Base-by-base conservation (phyloP, 202 grass and related monocot genomes). In the Miscanthus sacchariflorus region DNA sequence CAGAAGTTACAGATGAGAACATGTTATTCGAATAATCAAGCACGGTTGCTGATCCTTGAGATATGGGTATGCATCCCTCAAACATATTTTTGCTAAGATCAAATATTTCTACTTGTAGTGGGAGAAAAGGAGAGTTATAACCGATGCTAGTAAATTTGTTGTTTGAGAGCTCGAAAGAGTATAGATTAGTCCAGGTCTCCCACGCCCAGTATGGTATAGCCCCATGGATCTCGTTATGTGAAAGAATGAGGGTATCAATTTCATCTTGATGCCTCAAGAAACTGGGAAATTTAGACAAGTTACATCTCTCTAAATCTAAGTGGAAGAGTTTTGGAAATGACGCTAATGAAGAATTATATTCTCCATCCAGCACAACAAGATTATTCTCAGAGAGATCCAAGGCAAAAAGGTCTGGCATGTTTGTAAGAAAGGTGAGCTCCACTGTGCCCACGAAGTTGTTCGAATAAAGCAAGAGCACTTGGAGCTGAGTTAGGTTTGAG, bases 101-200 rank as follows among this genome's bases (percentile, higher is more conserved):
- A 17, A 68, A 68, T 5, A 50, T 15, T 43, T 43, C 7, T 43
- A 43, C 12, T 2, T 68, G 12, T 3, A 68, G 0, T 35, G 28
- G 66, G 15, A 83, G 71, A 70, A 77, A 46, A 64, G 68, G 21
- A 35, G 35, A 35, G 25, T 13, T n/a, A 9, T 84, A 17, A 0
- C 90, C 86, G 33, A 89, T 30, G 48, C 70, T 76, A 15, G 86
- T 95, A 79, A 95, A 85, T 17, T 45, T 27, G 49, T 95, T 95
- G 33, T 61, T 24, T 11, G 86, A 40, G 39, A 40, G 6, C 81
- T 40, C 5, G 3, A 74, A 89, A 86, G 68, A 68, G 4, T 5
- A 40, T 5, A 7, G 39, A 40, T 40, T 7, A 40, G 5, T 40
- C 39, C 39, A 66, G 11, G 11, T 35, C 66, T 68, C 13, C 66